Conservation (phyloP, 202 grass and related monocot species). For the Panicum hallii region DNA sequence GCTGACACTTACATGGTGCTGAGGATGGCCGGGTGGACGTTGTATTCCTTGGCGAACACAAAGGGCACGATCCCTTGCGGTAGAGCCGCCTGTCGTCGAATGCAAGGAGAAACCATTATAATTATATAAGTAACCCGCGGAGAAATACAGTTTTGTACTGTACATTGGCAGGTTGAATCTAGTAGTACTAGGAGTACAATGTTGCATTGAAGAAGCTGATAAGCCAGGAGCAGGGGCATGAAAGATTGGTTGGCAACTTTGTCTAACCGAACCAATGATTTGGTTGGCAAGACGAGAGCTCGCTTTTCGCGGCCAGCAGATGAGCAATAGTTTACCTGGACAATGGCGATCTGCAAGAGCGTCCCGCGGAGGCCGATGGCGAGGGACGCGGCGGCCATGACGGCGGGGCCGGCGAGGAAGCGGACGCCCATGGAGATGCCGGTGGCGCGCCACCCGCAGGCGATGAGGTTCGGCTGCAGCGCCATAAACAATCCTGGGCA, state of each 20-base stretch:
- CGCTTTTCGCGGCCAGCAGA: neutral
- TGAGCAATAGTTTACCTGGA: conserved; percentile 63
- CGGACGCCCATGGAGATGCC: conserved; percentile 73
- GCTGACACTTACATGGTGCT: conserved; percentile 75
- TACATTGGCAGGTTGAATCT: neutral
- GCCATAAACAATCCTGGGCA: conserved; percentile 93
- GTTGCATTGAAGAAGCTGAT: conserved; percentile 7
- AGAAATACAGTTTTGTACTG: neutral
- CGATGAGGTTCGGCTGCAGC: conserved; percentile 83
- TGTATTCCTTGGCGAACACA: conserved; percentile 97
- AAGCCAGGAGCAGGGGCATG: conserved; percentile 12
- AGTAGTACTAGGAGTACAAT: neutral
- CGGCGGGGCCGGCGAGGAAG: conserved; percentile 78
- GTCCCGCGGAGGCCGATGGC: conserved; percentile 74
- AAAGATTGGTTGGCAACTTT: conserved; percentile 16
- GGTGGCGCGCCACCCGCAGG: conserved; percentile 73
- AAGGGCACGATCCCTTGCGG: conserved; percentile 98
- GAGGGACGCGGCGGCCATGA: conserved; percentile 76
- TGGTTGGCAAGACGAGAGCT: neutral
- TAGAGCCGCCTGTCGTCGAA: conserved; percentile 70
- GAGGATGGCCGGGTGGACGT: conserved; percentile 79
- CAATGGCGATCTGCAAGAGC: conserved; percentile 75
- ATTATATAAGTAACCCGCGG: neutral
- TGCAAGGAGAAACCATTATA: neutral
- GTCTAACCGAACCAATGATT: conserved; percentile 32